These are phyloP conservation scores for Beauveria pseudobassiana DNA, from an alignment of 2,329 filamentous ascomycete species.

Conservation along the genomic window DNA sequence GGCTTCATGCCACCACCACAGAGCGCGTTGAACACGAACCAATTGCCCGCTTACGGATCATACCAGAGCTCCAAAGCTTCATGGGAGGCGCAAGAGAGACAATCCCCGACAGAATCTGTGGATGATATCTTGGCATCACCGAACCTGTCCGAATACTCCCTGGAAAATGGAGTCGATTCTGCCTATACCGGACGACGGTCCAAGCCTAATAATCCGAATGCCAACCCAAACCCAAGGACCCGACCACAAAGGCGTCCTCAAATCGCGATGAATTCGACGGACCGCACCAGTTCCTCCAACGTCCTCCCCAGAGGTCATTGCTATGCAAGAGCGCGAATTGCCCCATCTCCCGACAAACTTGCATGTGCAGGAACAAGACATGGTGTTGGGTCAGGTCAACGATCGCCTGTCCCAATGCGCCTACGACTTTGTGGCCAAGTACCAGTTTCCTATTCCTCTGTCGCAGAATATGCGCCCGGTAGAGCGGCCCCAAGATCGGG, in stretches of 20 bases:
- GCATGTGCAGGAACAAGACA: slow-evolving; percentile 76
- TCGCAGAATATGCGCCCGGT: slow-evolving; percentile 75
- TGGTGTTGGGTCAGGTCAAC: slow-evolving; percentile 72
- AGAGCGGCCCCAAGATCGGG: slow-evolving; percentile 65
- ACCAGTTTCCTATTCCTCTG: slow-evolving; percentile 81
- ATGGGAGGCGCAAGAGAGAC: slow-evolving; percentile 43
- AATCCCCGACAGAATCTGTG: slow-evolving; percentile 50
- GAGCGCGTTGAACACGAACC: slow-evolving; percentile 31
- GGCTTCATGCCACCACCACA: slow-evolving; percentile 36
- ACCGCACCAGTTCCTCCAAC: slow-evolving; percentile 72
- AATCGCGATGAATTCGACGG: slow-evolving; percentile 88
- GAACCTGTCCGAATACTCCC: slow-evolving; percentile 52
- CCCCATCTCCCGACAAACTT: slow-evolving; percentile 78
- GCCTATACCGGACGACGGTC: slow-evolving; percentile 33
- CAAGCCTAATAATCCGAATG: slow-evolving; percentile 24
- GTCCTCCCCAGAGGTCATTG: slow-evolving; percentile 64
- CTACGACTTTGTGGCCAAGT: slow-evolving; percentile 85
- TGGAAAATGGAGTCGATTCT: slow-evolving; percentile 42
- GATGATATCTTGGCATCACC: slow-evolving; percentile 53
- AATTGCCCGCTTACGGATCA: slow-evolving; percentile 23
- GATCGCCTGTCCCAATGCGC: slow-evolving; percentile 78
- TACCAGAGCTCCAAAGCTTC: slow-evolving; percentile 34
- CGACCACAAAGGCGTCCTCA: slow-evolving; percentile 58
- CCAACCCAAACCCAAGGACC: slow-evolving; percentile 32
- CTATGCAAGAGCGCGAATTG: slow-evolving; percentile 71